Evolutionary conservation across 2,329 filamentous ascomycete species (phyloP), one percentile per base, ranked within the genome.

Genomic region (Trichoderma asperellum): DNA sequence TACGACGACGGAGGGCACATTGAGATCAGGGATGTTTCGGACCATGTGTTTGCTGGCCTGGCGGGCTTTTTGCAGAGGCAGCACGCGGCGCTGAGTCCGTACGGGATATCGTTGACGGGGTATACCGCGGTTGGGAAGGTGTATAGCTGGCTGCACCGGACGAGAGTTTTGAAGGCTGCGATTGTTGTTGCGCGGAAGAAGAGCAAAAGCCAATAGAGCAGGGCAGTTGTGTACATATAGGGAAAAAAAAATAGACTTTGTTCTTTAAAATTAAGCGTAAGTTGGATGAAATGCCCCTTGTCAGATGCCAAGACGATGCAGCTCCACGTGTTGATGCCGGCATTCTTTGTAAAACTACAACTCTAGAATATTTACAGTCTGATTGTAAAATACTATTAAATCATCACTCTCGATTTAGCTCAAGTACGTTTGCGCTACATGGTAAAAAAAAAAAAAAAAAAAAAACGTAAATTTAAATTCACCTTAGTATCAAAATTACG

Each of bases 31-130:
- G 87, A 89, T 72, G 78, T 89, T 21, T 85, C 86, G 2, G 78
- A 82, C 5, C 75, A 86, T 70, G 86, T 88, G 0, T 89, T 89
- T 72, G 71, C 75, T 0, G 85, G 85, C 0, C 74, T 89, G 18
- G 80, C 83, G 4, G 72, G 64, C 1, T 87, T 83, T 68, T 75
- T 89, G 32, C 73, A 75, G 21, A 68, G 68, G 7, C 81, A 82
- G 49, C 78, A 80, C 16, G 69, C 71, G 7, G 74, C 76, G 0
- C 68, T 82, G 37, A 73, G 73, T 16, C 75, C 75, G 29, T 80
- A 81, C 14, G 79, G 80, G 0, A 76, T 82, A 35, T 77, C 77
- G 0, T 68, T 82, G 61, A 78, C 76, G 0, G 79, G 78, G 4
- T 81, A 77, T 68, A 79, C 79, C 72, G 70, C 81, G 34, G 78